phyloP scores from a whole-genome alignment of 2,329 filamentous ascomycete genomes.

The Fusarium mangiferae region DNA sequence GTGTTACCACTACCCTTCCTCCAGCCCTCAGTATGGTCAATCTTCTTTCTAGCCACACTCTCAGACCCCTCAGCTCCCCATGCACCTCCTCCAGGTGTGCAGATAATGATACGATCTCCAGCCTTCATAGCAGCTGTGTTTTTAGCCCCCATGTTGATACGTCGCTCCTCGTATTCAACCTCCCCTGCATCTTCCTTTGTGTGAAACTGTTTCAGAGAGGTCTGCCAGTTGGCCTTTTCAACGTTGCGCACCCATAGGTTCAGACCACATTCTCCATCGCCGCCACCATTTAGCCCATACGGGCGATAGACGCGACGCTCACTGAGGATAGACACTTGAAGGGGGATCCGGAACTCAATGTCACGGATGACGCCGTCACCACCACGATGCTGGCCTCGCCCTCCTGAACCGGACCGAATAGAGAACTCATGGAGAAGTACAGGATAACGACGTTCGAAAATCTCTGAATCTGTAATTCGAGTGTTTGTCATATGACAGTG shows the following conservation, averaged over 20 bases:
- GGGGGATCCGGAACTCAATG: slow-evolving; percentile 81
- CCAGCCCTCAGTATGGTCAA: slow-evolving; percentile 67
- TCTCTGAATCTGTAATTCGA: slow-evolving; percentile 70
- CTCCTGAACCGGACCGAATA: slow-evolving; percentile 70
- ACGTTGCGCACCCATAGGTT: slow-evolving; percentile 90
- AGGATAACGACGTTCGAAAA: slow-evolving; percentile 68
- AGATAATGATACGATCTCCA: slow-evolving; percentile 81
- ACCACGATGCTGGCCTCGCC: slow-evolving; percentile 72
- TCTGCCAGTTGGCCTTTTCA: slow-evolving; percentile 63
- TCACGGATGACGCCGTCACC: slow-evolving; percentile 81
- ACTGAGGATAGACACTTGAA: slow-evolving; percentile 81
- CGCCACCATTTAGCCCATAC: slow-evolving; percentile 80
- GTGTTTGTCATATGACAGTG: slow-evolving; percentile 78
- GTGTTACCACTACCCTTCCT: slow-evolving; percentile 66
- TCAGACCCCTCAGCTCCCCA: slow-evolving; percentile 73
- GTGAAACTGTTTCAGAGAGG: slow-evolving; percentile 54
- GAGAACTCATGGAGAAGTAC: slow-evolving; percentile 78
- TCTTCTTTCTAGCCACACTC: slow-evolving; percentile 59
- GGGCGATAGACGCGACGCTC: slow-evolving; percentile 80
- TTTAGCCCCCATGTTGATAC: slow-evolving; percentile 81
- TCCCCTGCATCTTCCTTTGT: slow-evolving; percentile 47
- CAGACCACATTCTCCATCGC: slow-evolving; percentile 79
- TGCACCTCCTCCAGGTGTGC: slow-evolving; percentile 82
- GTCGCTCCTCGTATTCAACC: slow-evolving; percentile 65
- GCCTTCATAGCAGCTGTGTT: slow-evolving; percentile 81